phyloP scores from a whole-genome alignment of 768 basidiomycete species.

The Nidularia sp. region DNA sequence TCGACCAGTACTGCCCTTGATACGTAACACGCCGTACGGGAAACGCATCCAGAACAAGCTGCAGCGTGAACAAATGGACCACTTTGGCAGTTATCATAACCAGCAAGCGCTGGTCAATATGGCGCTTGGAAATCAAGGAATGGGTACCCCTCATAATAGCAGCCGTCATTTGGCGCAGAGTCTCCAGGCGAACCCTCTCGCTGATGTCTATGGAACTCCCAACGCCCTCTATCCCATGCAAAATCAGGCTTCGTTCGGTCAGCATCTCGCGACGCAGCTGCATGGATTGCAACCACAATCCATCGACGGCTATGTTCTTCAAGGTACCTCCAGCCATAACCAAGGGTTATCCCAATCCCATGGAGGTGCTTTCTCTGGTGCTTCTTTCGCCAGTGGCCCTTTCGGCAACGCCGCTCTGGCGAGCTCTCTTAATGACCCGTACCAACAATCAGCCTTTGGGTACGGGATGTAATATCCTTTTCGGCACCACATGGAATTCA shows the following conservation, averaged over 20 bases:
- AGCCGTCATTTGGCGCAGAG: slow-evolving; percentile 55
- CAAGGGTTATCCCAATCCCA: slow-evolving; percentile 59
- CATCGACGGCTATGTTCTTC: slow-evolving; percentile 80
- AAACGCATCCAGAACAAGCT: slow-evolving; percentile 99
- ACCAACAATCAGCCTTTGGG: slow-evolving; percentile 69
- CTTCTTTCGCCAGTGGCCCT: slow-evolving; percentile 43
- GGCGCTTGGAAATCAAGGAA: slow-evolving; percentile 52
- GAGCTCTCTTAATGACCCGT: slow-evolving; percentile 63
- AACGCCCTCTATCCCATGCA: slow-evolving; percentile 59
- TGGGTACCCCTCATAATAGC: slow-evolving; percentile 37
- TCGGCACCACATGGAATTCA: not conserved
- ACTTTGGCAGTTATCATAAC: slow-evolving; percentile 53
- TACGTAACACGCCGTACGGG: slow-evolving; percentile 98
- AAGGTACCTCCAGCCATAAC: slow-evolving; percentile 66
- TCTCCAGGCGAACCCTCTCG: slow-evolving; percentile 51
- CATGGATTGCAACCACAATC: slow-evolving; percentile 65
- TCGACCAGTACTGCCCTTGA: slow-evolving; percentile 95
- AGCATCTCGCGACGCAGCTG: slow-evolving; percentile 52
- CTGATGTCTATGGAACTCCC: slow-evolving; percentile 64
- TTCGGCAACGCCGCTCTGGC: slow-evolving; percentile 56
- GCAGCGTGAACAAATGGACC: slow-evolving; percentile 88
- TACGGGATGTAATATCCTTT: slow-evolving; percentile 66
- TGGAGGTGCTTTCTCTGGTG: slow-evolving; percentile 53
- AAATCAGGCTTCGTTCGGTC: slow-evolving; percentile 52
- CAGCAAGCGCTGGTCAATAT: slow-evolving; percentile 59